Percentiles rank a stretch among this genome's conserved stretches.
Evolutionary conservation across 2,329 filamentous ascomycete species (phyloP).

Genomic region (Trichoderma arundinaceum): DNA sequence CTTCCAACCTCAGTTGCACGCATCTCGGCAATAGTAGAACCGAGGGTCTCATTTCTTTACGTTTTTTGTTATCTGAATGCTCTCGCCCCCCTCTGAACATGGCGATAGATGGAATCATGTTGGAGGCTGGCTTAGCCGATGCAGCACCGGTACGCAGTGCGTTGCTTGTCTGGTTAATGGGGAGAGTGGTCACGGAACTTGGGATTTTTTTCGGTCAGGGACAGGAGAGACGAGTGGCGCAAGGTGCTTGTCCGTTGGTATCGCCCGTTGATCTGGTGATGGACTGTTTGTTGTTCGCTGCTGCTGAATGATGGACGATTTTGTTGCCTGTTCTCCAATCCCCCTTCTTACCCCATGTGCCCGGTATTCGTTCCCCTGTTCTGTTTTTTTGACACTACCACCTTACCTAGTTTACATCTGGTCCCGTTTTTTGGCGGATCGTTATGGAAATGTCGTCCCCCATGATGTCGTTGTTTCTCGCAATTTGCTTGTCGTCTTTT

Average conservation of each 20-base stretch:
- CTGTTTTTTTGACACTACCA: conserved; percentile 28
- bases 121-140: conserved; percentile 45
- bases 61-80: conserved; percentile 37
- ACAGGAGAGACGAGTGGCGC: conserved; percentile 29
- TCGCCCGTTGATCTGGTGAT: conserved; percentile 19
- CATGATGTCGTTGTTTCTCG: conserved; percentile 35
- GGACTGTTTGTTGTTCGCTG: conserved; percentile 39
- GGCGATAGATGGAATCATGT: conserved; percentile 39
- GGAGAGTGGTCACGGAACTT: conserved; percentile 48
- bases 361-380: conserved; percentile 30
- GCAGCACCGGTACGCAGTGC: conserved; percentile 44
- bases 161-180: conserved; percentile 45
- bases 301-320: conserved; percentile 28
- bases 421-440: conserved; percentile 37
- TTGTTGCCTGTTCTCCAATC: conserved; percentile 26
- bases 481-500: conserved; percentile 33
- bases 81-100: conserved; percentile 33
- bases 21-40: conserved; percentile 46
- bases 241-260: conserved; percentile 25
- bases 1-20: conserved; percentile 45
- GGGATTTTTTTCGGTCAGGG: conserved; percentile 35
- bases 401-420: conserved; percentile 33
- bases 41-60: conserved; percentile 44
- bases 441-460: conserved; percentile 43
- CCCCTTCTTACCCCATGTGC: conserved; percentile 5